Conservation (phyloP, 2,329 filamentous ascomycete genomes). For the Botrytis aclada region DNA sequence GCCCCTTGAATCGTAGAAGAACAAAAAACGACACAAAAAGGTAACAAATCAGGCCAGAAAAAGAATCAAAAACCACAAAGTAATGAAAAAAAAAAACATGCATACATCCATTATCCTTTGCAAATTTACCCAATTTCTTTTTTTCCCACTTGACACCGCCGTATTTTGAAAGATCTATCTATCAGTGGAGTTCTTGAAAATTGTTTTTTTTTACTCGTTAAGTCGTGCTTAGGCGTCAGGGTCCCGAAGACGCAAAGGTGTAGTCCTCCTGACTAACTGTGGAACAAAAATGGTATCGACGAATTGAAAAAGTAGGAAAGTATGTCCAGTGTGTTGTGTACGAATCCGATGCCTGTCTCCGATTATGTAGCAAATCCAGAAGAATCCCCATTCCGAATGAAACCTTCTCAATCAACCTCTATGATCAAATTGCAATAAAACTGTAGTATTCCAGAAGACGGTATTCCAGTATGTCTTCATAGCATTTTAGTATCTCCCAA, state of each 20-base stretch:
- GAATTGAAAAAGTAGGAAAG: constrained; percentile 4
- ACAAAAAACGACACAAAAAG: not conserved
- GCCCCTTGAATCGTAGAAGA: not conserved
- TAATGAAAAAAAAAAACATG: constrained; percentile 5
- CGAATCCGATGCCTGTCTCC: constrained; percentile 10
- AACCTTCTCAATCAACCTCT: constrained; percentile 15
- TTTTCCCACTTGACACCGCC: constrained; percentile 24
- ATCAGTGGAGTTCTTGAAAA: constrained; percentile 14
- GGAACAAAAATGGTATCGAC: constrained; percentile 14
- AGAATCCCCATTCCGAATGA: constrained; percentile 1
- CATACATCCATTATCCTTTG: constrained; percentile 15
- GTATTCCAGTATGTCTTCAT: constrained; percentile 10
- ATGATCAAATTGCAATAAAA: constrained; percentile 17
- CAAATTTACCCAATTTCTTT: constrained; percentile 23
- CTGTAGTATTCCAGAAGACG: not conserved
- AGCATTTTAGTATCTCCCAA: not conserved
- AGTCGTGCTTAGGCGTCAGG: constrained; percentile 14
- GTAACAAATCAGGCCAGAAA: not conserved
- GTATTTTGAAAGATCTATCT: constrained; percentile 20
- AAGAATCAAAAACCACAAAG: constrained; percentile 5
- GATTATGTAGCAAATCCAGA: constrained; percentile 21
- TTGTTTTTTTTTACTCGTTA: constrained; percentile 17
- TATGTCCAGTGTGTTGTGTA: constrained; percentile 20
- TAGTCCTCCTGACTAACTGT: not conserved
- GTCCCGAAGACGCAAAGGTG: not conserved